Evolutionary conservation across 768 basidiomycete species (phyloP).

Genomic region (Lactarius sp.): DNA sequence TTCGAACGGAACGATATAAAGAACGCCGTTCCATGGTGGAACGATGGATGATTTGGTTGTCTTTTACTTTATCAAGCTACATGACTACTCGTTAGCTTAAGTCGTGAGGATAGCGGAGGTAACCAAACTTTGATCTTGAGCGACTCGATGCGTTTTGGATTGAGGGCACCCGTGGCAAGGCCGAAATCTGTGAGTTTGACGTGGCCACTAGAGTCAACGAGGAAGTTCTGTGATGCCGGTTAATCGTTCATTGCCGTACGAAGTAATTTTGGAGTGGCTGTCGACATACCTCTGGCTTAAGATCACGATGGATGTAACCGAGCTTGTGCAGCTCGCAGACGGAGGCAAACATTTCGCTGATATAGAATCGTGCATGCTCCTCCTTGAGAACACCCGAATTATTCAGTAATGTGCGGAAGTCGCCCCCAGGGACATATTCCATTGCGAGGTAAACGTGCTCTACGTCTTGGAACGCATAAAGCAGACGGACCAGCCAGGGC

Average conservation of each 20-base stretch:
- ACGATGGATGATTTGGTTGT: conserved; percentile 82
- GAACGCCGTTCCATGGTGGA: conserved; percentile 93
- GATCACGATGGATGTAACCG: conserved; percentile 96
- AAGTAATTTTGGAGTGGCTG: not conserved
- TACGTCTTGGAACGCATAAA: conserved; percentile 96
- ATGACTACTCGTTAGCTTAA: conserved; percentile 7
- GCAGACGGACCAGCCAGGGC: conserved; percentile 89
- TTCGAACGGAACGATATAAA: conserved; percentile 87
- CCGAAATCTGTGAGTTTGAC: conserved; percentile 99
- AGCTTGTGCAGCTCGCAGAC: conserved; percentile 95
- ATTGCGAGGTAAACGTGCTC: conserved; percentile 93
- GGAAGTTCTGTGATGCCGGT: conserved; percentile 67
- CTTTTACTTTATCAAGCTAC: conserved; percentile 94
- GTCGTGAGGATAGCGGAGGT: not conserved
- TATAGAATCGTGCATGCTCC: conserved; percentile 95
- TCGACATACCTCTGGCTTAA: conserved; percentile 90
- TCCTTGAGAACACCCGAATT: conserved; percentile 98
- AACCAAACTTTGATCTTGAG: conserved; percentile 77
- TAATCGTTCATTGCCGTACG: not conserved
- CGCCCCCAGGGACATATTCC: conserved; percentile 99
- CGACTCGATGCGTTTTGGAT: conserved; percentile 91
- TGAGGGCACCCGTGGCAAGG: conserved; percentile 91
- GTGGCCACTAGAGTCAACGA: conserved; percentile 92
- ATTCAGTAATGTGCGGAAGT: conserved; percentile 95
- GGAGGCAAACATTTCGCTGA: conserved; percentile 94